Evolutionary conservation across 305 asterid species (phyloP).

Genomic region (Nicotiana rustica): DNA sequence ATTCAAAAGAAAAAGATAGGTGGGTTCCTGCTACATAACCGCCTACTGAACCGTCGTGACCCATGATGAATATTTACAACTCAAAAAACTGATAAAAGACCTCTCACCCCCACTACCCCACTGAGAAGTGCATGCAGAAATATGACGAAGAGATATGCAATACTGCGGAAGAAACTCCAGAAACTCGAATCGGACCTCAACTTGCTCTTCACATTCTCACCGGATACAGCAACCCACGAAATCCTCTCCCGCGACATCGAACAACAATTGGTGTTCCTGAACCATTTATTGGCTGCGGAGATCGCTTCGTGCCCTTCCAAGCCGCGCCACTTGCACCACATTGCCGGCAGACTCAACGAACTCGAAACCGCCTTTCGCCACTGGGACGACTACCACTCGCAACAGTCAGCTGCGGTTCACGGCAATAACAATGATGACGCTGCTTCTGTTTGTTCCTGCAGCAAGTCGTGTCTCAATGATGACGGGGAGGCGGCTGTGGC

Average conservation of each 20-base stretch:
- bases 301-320: slow-evolving; percentile 8
- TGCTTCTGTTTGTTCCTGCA: slow-evolving; percentile 34
- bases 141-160: slow-evolving; percentile 27
- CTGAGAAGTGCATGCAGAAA: not conserved
- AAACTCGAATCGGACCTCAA: slow-evolving; percentile 14
- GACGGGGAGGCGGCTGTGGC: slow-evolving; percentile 5
- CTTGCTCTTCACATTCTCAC: slow-evolving; percentile 23
- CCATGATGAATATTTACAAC: not conserved
- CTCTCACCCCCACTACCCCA: not conserved
- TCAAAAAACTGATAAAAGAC: not conserved
- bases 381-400: not conserved
- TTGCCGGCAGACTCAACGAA: slow-evolving; percentile 29
- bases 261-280: slow-evolving; percentile 23
- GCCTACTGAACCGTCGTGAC: slow-evolving; percentile 21
- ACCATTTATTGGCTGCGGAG: slow-evolving; percentile 24
- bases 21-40: not conserved
- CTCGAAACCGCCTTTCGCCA: slow-evolving; percentile 3
- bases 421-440: not conserved
- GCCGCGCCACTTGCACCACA: slow-evolving; percentile 26
- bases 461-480: slow-evolving; percentile 1
- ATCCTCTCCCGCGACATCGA: slow-evolving; percentile 32
- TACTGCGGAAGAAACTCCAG: slow-evolving; percentile 31
- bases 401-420: not conserved
- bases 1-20: not conserved
- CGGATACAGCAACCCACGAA: slow-evolving; percentile 10